A percentile compares a stretch with the other conserved stretches of the same genome.
phyloP scores from a whole-genome alignment of 805 yeast genomes.

The Jamesozyma spencerorum region DNA sequence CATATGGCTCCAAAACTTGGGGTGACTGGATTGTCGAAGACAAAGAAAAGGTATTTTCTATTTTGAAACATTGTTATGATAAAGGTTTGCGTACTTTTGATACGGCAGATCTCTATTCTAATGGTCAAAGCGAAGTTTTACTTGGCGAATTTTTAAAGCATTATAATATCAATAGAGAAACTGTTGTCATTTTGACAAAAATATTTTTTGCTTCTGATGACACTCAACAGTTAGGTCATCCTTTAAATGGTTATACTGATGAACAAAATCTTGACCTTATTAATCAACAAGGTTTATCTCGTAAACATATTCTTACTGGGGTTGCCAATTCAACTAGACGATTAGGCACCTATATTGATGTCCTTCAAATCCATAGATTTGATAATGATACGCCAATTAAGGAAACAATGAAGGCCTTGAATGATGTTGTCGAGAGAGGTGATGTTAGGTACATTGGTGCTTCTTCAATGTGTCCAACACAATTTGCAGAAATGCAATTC shows the following conservation, averaged over 20 bases:
- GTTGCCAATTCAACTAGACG: conserved; percentile 33
- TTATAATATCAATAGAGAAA: conserved; percentile 43
- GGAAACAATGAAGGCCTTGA: conserved; percentile 46
- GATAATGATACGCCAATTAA: conserved; percentile 37
- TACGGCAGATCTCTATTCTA: conserved; percentile 29
- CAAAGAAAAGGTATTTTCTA: conserved; percentile 36
- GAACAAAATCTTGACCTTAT: conserved; percentile 13
- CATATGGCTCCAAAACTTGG: conserved; percentile 40
- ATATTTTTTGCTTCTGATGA: conserved; percentile 29
- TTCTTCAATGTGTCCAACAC: conserved; percentile 48
- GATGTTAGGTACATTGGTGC: conserved; percentile 36
- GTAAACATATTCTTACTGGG: conserved; percentile 42
- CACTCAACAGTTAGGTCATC: conserved; percentile 16
- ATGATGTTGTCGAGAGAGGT: conserved; percentile 32
- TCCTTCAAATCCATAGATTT: conserved; percentile 45
- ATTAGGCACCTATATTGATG: conserved; percentile 40
- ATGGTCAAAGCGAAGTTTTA: conserved; percentile 39
- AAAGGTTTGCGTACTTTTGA: conserved; percentile 32
- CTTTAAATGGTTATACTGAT: too few species aligned
- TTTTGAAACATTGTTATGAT: conserved; percentile 40
- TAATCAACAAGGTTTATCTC: conserved; percentile 35
- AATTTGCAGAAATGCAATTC: conserved; percentile 47
- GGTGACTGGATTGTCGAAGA: conserved; percentile 40
- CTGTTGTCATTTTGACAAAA: conserved; percentile 47
- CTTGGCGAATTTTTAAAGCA: conserved; percentile 46